These are phyloP conservation scores for Arxiozyma telluris DNA, from an alignment of 1,139 yeast genomes.

Conservation along the genomic window DNA sequence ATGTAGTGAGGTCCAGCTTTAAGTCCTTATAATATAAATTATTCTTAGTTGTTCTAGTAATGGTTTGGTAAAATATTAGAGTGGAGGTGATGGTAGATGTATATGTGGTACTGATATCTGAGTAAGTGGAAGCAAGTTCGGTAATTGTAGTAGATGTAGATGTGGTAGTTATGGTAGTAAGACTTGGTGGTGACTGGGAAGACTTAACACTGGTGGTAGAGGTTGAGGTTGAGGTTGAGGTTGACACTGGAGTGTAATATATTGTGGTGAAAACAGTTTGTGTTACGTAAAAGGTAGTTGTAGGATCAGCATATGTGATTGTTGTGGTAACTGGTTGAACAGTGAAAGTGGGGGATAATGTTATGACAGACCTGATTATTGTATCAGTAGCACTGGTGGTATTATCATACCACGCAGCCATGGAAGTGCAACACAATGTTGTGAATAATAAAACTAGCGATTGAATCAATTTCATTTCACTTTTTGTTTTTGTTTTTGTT, in stretches of 20 bases:
- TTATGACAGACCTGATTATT: slow-evolving; percentile 11
- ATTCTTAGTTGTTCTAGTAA: slow-evolving; percentile 6
- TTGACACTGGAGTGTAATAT: slow-evolving; percentile 7
- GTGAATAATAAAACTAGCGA: slow-evolving; percentile 1
- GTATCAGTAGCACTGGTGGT: slow-evolving; percentile 2
- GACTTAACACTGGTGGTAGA: neutral
- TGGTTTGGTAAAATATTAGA: slow-evolving; percentile 11
- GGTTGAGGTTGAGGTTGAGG: neutral
- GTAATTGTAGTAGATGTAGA: neutral
- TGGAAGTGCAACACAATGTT: neutral
- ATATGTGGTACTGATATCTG: slow-evolving; percentile 1
- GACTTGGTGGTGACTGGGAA: neutral
- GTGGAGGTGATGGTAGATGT: slow-evolving; percentile 16
- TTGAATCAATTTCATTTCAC: neutral
- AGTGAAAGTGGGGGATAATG: slow-evolving; percentile 16
- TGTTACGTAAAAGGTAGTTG: slow-evolving; percentile 18
- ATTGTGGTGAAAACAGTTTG: slow-evolving; percentile 16
- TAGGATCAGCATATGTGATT: slow-evolving; percentile 13
- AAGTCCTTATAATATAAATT: neutral
- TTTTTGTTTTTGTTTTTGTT: too few species aligned
- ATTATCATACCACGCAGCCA: slow-evolving; percentile 14
- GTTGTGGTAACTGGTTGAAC: slow-evolving; percentile 13
- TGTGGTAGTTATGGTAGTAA: slow-evolving; percentile 1
- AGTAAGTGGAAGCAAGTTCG: neutral
- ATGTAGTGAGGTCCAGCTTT: neutral